Evolutionary conservation across 2,329 filamentous ascomycete species (phyloP), one percentile per base, ranked within the genome.

Genomic region (Botrytis aclada): DNA sequence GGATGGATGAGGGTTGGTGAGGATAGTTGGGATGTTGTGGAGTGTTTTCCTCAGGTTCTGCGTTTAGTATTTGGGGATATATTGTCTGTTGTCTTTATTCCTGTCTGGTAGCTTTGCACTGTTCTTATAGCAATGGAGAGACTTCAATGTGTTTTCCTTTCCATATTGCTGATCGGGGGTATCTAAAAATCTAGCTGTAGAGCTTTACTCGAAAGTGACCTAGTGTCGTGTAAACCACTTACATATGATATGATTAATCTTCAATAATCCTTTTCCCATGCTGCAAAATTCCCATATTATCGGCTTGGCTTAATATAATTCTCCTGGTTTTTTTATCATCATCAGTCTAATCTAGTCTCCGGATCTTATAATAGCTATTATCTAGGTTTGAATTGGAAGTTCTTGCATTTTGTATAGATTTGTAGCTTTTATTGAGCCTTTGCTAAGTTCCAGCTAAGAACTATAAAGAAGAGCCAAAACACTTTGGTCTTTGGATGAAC

Each of bases 161-260:
- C 14, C 58, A 16, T n/a, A 14, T 14, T n/a, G 25, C 12, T 29
- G 18, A 29, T 18, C 1, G 6, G 7, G 7, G 7, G 10, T 1
- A 61, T 1, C 6, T 37, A 7, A 4, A 9, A 0, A 1, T 4
- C 7, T 25, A 1, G 58, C 34, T 14, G 5, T 37, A n/a, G 22
- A n/a, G 25, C 0, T 61, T 7, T 20, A 25, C 25, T n/a, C 4
- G 0, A 2, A 34, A 8, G 1, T 61, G 10, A n/a, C 22, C 1
- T 39, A 7, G 58, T 39, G 34, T 6, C 22, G 32, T 61, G 22
- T 61, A 25, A 37, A n/a, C 22, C 22, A 61, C 34, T 39, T 61
- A 8, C 22, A n/a, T 7, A 39, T 61, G 22, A n/a, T 7, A 39
- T 61, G 22, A 7, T 39, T n/a, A 22, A 16, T n/a, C 32, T 61